Percentiles rank a stretch among this genome's conserved stretches.
These are phyloP conservation scores for Nitzschia palea DNA, from an alignment of 108 stramenopile genomes.

Conservation along the genomic window DNA sequence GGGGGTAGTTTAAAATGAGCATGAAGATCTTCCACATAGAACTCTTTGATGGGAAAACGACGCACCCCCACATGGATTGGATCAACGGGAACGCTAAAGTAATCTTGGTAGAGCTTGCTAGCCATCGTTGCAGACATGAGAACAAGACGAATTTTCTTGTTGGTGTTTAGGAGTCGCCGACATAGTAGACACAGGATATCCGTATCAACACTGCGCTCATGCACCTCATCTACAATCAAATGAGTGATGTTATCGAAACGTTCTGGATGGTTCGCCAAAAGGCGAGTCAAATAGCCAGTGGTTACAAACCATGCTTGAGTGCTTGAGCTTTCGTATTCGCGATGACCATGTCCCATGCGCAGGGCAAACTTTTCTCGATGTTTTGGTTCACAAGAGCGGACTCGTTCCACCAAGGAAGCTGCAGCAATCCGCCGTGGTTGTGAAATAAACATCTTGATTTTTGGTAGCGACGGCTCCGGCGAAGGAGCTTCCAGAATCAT, in stretches of 20 bases:
- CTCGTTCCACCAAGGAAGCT: conserved; percentile 77
- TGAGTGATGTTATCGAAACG: conserved; percentile 73
- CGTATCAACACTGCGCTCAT: conserved; percentile 85
- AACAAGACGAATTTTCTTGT: conserved; percentile 76
- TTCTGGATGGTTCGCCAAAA: conserved; percentile 85
- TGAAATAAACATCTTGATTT: conserved; percentile 86
- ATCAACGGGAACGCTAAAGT: conserved; percentile 64
- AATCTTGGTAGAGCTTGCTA: conserved; percentile 75
- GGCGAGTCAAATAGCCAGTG: conserved; percentile 88
- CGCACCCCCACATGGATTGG: conserved; percentile 83
- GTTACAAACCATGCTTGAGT: conserved; percentile 86
- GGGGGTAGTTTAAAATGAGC: conserved; percentile 33
- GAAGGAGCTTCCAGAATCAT: conserved; percentile 77
- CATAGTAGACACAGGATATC: conserved; percentile 87
- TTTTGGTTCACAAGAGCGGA: conserved; percentile 71
- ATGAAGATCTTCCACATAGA: conserved; percentile 75
- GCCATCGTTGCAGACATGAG: conserved; percentile 94
- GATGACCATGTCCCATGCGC: conserved; percentile 89
- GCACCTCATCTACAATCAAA: conserved; percentile 87
- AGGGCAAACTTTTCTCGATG: conserved; percentile 61
- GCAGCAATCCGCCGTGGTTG: conserved; percentile 89
- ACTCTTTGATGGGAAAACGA: conserved; percentile 75
- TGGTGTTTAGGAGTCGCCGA: conserved; percentile 65
- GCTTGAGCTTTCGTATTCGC: conserved; percentile 67
- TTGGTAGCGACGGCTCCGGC: conserved; percentile 45